These are phyloP conservation scores for Fusarium clavum DNA, from an alignment of 2,329 filamentous ascomycete genomes.

Conservation along the genomic window DNA sequence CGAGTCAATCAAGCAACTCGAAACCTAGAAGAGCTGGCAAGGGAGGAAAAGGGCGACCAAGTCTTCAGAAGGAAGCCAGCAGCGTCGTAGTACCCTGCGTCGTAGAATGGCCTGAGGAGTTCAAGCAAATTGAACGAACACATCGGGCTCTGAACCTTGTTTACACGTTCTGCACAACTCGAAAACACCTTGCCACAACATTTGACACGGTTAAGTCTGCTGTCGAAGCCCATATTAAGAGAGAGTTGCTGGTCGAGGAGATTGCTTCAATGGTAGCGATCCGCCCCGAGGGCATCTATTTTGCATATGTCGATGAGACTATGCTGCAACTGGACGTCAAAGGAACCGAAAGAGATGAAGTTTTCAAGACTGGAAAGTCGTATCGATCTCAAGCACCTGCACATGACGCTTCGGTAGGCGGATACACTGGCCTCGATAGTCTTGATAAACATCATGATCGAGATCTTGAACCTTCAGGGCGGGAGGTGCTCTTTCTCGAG, in stretches of 20 bases:
- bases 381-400: conserved; percentile 63
- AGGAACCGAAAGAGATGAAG: conserved; percentile 73
- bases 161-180: conserved; percentile 93
- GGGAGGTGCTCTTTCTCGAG: conserved; percentile 88
- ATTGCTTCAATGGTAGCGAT: conserved; percentile 84
- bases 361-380: conserved; percentile 64
- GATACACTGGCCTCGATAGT: conserved; percentile 62
- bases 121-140: conserved; percentile 78
- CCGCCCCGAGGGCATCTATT: conserved; percentile 81
- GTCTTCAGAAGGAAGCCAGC: conserved; percentile 36
- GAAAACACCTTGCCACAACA: conserved; percentile 91
- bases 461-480: conserved; percentile 50
- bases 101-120: conserved; percentile 77
- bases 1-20: conserved; percentile 10
- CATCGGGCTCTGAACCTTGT: conserved; percentile 91
- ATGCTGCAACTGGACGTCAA: conserved; percentile 84
- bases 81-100: conserved; percentile 45
- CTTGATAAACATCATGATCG: conserved; percentile 48
- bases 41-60: conserved; percentile 18
- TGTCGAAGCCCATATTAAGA: conserved; percentile 84
- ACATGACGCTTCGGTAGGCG: conserved; percentile 68
- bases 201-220: conserved; percentile 88
- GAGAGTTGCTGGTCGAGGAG: conserved; percentile 77
- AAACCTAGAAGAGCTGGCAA: conserved; percentile 13
- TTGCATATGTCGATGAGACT: conserved; percentile 87